Base-by-base conservation (phyloP, 1,284 basidiomycete genomes). In the Heterobasidion occidentale region DNA sequence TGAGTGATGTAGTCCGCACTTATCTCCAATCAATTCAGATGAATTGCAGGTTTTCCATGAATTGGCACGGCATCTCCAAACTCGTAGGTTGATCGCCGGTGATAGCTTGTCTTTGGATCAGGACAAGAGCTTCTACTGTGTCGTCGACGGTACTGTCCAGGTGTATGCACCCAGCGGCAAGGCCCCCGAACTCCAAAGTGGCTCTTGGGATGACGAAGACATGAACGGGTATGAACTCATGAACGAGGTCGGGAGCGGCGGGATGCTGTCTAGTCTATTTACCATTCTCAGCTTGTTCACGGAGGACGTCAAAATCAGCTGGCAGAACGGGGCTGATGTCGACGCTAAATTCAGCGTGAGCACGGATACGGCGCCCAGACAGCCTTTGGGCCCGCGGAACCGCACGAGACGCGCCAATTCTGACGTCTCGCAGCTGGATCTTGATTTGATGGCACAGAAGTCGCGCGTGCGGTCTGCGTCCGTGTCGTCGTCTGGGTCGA, bases 271-370 rank as follows among this genome's bases (percentile, higher is more conserved):
- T 45, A 96, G 93, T 64, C 78, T 98, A 45, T 98, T 99, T 72
- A 98, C 94, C 12, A 99, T 99, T 67, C 80, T 99, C 54, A 91
- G 77, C 54, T 64, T 99, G 51, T 99, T 99, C 72, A 99, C 97
- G 1, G 96, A 99, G 70, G 91, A 98, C 66, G 88, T 99, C 64
- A 90, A 94, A 70, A 84, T 98, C 63, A 89, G 92, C 58, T 96
- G 92, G 91, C 84, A 88, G 68, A 84, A 88, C 58, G 82, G 81
- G 20, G 72, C 73, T 34, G 67, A 46, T 7, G 65, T 65, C 53
- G 63, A 61, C 42, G 64, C 65, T 15, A 53, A 61, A 35, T 61
- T 64, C 9, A 55, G 62, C 15, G 54, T 58, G 1, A 59, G 58
- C 8, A 54, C 59, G 33, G 54, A 57, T 4, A 50, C 48, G 36